Evolutionary conservation across 352 stramenopile genomes (phyloP).

Genomic region (Phytopythium boreale): DNA sequence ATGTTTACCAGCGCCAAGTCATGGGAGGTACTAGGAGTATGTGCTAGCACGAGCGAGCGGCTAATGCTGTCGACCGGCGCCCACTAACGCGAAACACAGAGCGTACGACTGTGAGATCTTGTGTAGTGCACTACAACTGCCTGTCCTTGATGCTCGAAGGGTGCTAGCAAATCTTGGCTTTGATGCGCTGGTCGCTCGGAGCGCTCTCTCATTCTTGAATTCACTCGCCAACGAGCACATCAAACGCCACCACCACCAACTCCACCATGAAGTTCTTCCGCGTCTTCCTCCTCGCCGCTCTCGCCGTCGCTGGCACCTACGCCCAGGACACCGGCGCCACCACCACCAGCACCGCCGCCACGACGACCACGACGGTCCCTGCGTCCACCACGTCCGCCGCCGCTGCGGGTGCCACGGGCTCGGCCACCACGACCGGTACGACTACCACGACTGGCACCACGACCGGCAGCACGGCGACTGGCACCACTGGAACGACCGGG

Average conservation of each 20-base stretch:
- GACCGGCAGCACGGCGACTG: neutral
- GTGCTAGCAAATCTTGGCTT: no score
- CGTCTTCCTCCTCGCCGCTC: constrained; percentile 21
- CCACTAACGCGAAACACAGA: neutral
- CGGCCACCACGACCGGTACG: neutral
- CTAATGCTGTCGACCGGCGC: neutral
- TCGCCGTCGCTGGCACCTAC: constrained; percentile 21
- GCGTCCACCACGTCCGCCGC: neutral
- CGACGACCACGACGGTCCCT: constrained; percentile 3
- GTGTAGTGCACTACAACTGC: no score
- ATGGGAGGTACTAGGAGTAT: no score
- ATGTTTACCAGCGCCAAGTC: neutral
- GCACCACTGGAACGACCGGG: neutral
- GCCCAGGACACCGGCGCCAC: constrained; percentile 12
- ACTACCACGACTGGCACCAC: neutral
- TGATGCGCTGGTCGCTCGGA: neutral
- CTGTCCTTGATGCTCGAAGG: no score
- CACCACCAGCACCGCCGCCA: constrained; percentile 3
- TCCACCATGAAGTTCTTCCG: constrained; percentile 31
- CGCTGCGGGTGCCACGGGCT: neutral
- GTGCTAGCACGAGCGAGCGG: neutral
- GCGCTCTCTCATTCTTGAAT: neutral
- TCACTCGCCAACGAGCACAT: constrained; percentile 2
- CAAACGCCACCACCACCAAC: neutral
- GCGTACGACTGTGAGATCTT: no score